Conservation (phyloP, 441 rosid species). For the Pelargonium fulgidum region DNA sequence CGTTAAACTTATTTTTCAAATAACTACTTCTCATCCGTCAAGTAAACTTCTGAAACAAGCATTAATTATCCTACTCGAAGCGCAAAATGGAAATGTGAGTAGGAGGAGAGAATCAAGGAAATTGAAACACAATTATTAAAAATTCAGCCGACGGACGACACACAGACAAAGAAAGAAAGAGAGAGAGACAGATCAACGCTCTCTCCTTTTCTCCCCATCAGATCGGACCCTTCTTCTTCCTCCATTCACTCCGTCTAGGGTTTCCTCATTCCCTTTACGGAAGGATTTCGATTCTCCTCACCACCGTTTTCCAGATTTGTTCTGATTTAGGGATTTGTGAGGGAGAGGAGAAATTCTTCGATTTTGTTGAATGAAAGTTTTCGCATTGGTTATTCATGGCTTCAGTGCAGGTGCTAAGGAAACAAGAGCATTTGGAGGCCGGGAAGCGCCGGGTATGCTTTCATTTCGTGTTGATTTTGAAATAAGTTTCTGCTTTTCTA, state of each 20-base stretch:
- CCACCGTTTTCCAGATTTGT: not conserved
- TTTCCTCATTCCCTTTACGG: not conserved
- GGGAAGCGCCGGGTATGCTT: conserved; percentile 82
- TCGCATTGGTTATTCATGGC: conserved; percentile 40
- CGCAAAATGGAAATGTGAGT: not conserved
- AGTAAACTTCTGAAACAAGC: too few relatives aligned
- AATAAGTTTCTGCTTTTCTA: not conserved
- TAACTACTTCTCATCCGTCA: too few relatives aligned
- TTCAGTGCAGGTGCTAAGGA: conserved; percentile 80
- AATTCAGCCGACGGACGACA: not conserved
- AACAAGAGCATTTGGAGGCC: conserved; percentile 84
- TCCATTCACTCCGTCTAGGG: not conserved
- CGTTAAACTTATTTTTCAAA: too few relatives aligned
- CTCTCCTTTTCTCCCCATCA: conserved; percentile 2
- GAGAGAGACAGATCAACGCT: not conserved
- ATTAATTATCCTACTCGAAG: not conserved
- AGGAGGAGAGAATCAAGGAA: not conserved
- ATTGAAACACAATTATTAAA: not conserved
- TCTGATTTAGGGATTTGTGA: conserved; percentile 2
- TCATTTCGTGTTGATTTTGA: conserved; percentile 2
- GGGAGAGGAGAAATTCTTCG: conserved; percentile 19
- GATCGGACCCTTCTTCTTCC: conserved; percentile 31
- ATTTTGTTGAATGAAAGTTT: conserved; percentile 26
- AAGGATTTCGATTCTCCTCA: conserved; percentile 8
- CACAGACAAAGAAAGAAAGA: conserved; percentile 9